phyloP scores from a whole-genome alignment of 306 rosid genomes.

The Dalbergia oliveri region DNA sequence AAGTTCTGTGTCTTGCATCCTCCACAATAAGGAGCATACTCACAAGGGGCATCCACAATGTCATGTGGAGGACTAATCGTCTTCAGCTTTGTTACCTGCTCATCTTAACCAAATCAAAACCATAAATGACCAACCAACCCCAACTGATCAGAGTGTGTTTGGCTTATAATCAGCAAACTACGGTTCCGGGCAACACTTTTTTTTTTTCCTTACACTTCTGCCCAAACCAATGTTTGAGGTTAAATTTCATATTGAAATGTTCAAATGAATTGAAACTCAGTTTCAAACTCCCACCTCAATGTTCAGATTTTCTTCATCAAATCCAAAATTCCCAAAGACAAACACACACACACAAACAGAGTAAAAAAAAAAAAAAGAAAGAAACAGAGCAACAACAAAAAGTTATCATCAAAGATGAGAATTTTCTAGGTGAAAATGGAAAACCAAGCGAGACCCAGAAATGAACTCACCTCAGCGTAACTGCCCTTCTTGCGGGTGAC shows the following conservation, averaged over 20 bases:
- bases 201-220: too few species aligned
- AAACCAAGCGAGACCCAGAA: conserved; percentile 29
- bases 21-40: conserved; percentile 87
- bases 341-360: too few species aligned
- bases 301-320: not conserved
- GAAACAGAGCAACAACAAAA: not conserved
- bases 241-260: too few species aligned
- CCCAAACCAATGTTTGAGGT: too few species aligned
- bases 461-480: conserved; percentile 74
- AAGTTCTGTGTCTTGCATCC: conserved; percentile 93
- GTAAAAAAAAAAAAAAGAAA: too few species aligned
- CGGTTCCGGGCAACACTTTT: too few species aligned
- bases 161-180: too few species aligned
- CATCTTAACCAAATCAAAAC: conserved; percentile 9
- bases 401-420: not conserved
- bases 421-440: not conserved
- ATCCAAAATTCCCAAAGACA: not conserved
- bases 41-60: conserved; percentile 89
- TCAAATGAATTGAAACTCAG: too few species aligned
- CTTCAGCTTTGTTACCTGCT: conserved; percentile 79
- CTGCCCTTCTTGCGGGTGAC: conserved; percentile 83
- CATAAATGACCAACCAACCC: not conserved
- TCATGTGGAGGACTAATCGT: conserved; percentile 85
- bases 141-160: not conserved
- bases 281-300: not conserved